phyloP scores from a whole-genome alignment of 2,329 filamentous ascomycete species.

The Tolypocladium cylindrosporum region DNA sequence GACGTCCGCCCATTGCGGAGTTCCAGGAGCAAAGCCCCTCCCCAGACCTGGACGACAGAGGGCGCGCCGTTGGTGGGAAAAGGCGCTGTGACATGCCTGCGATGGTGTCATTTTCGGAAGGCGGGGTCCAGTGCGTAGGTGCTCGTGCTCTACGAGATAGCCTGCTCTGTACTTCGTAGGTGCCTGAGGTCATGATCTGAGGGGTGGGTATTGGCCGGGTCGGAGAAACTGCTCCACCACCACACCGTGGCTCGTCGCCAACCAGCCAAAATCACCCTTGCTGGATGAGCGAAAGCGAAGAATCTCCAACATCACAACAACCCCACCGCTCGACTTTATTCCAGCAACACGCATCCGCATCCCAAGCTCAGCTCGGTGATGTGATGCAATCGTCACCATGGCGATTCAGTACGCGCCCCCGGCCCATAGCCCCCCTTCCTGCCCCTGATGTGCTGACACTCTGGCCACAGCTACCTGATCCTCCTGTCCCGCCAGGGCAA shows the following conservation, averaged over 20 bases:
- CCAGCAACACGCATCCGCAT: conserved; percentile 2
- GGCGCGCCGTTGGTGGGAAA: background rate
- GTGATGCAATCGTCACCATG: conserved; percentile 21
- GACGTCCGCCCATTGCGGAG: background rate
- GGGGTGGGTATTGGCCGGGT: background rate
- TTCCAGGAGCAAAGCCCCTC: background rate
- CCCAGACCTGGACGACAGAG: background rate
- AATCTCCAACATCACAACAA: conserved; percentile 2
- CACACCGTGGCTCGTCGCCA: conserved; percentile 11
- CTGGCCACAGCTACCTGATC: conserved; percentile 71
- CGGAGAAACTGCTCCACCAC: conserved; percentile 1
- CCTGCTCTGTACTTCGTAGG: too few species aligned
- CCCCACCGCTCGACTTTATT: background rate
- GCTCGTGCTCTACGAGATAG: too few species aligned
- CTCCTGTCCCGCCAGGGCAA: conserved; percentile 97
- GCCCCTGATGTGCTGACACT: conserved; percentile 10
- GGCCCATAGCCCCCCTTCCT: background rate
- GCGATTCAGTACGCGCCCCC: conserved; percentile 31
- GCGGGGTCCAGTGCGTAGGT: background rate
- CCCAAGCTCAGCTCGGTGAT: conserved; percentile 8
- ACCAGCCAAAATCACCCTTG: conserved; percentile 10
- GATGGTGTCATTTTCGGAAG: background rate
- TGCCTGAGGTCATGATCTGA: background rate
- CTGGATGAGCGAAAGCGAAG: conserved; percentile 1
- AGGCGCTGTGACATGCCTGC: background rate